Evolutionary conservation across 805 yeast species (phyloP), one percentile per base, ranked within the genome.

Genomic region (Kluyveromyces dobzhanskii): DNA sequence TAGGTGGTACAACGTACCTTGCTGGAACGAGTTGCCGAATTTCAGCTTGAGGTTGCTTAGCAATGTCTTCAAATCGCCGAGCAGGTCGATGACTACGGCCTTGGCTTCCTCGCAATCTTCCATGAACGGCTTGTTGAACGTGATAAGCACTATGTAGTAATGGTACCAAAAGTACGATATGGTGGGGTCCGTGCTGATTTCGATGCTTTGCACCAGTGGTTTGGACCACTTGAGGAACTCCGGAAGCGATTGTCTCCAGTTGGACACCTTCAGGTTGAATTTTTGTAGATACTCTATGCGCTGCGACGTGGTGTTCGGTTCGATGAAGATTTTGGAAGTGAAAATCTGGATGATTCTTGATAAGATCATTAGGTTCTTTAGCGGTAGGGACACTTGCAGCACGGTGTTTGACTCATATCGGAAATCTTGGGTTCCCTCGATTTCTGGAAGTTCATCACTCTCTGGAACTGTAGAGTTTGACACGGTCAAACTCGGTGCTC

Each of bases 381-480:
- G 45, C 2, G 64, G 64, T 12, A 56, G 35, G 2, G 66, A 57
- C 10, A 61, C 50, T 32, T 54, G 62, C 30, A 61, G 41, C 17
- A 52, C 57, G 34, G 51, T 53, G 30, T 49, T 54, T 30, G 62
- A 54, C 17, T 52, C 49, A 37, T 55, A 76, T 41, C 71, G 65
- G 53, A 67, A 78, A 25, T 76, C 80, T 41, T 72, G 75, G n/a
- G 78, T 76, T 67, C 80, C 73, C 35, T 70, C 75, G 37, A 77
- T 62, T 49, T 76, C 80, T 0, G 83, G 83, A 41, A 77, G 61
- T 42, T 70, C 76, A 40, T 69, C 73, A 13, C 78, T 67, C 43
- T 75, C 80, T 0, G 77, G 76, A 11, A 78, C 74, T 0, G 81
- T 70, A 0, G 83, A 75, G 45, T 78, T 78, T 32, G 71, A 65